Base-by-base conservation (phyloP, 306 rosid genomes). In the Pyrus betulifolia region DNA sequence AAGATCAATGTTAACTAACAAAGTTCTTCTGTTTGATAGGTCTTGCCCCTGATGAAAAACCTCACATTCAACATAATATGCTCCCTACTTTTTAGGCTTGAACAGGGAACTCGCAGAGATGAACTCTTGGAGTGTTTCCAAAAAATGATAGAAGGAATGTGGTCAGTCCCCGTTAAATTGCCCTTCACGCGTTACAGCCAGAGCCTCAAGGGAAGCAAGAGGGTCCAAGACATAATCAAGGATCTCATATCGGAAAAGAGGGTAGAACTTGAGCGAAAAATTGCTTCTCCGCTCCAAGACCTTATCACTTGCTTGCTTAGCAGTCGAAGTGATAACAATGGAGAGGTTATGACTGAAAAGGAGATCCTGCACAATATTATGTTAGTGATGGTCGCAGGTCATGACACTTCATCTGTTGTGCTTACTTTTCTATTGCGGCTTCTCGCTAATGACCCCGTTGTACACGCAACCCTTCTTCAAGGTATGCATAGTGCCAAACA, bases 31-130 rank as follows among this genome's bases (percentile, higher is more conserved):
- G 23, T 23, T 23, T 79, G 72, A 35, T 23, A 90, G 97, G 97
- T 90, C 31, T 68, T 88, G 35, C 96, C 97, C 17, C 76, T 89
- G 74, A 86, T 86, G 93, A 91, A 89, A 88, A 87, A 40, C 21
- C 96, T 93, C 21, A 85, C 98, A 1, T 93, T 93, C 87, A 82
- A 91, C 85, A 81, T 93, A 71, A 89, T 87, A 45, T 82, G 90
- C 67, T 83, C 90, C 33, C 84, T 93, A 44, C 81, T 93, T 25
- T 91, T 93, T 55, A 92, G 93, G 23, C 74, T 93, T 33, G 90
- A 89, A 81, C 21, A 22, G 68, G 96, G 93, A 61, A 40, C 85
- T 67, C 83, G 81, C 21, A 88, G 96, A 82, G 89, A 88, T 1
- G 75, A 74, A 62, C 70, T 87, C 27, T 58, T 86, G 28, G 38